A percentile compares a stretch with the other conserved stretches of the same genome.
Evolutionary conservation across 129 eudicot genomes (phyloP).

Genomic region (Saussurea involucrata): DNA sequence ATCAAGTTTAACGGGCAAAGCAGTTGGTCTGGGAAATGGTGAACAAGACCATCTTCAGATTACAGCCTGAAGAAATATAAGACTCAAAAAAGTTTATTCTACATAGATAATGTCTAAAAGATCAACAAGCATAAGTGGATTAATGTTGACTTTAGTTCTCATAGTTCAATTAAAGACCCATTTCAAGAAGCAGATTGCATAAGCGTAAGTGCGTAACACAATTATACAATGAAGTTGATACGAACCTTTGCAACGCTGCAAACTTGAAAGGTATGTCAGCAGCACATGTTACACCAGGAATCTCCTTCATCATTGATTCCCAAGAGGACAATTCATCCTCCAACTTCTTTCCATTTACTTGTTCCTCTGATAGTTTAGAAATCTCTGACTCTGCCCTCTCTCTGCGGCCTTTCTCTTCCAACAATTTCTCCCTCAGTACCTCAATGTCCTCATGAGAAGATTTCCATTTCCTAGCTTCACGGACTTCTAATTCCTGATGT

Average conservation of each 20-base stretch:
- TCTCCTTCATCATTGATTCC: slow-evolving; percentile 63
- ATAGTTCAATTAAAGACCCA: not conserved
- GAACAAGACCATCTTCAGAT: not conserved
- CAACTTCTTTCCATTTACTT: slow-evolving; percentile 47
- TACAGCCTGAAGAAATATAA: not conserved
- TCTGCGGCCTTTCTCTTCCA: slow-evolving; percentile 73
- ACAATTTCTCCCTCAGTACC: slow-evolving; percentile 72
- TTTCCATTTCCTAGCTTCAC: slow-evolving; percentile 79
- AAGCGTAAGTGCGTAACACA: slow-evolving; percentile 15
- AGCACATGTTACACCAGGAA: slow-evolving; percentile 85
- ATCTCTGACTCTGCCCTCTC: slow-evolving; percentile 79
- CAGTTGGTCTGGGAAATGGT: not conserved
- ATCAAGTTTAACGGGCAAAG: not conserved
- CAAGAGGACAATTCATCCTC: slow-evolving; percentile 84
- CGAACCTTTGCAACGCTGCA: slow-evolving; percentile 81
- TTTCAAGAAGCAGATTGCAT: not conserved
- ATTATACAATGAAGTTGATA: slow-evolving; percentile 9
- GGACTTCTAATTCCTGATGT: slow-evolving; percentile 87
- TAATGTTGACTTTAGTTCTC: not conserved
- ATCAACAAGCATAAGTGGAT: not conserved
- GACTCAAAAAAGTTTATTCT: not conserved
- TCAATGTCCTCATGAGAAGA: slow-evolving; percentile 78
- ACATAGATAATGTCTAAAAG: not conserved
- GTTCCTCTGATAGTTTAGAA: slow-evolving; percentile 51
- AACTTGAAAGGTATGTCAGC: slow-evolving; percentile 67